Base-by-base conservation (phyloP, 169 alveolate species). In the Plasmodium vivax region DNA sequence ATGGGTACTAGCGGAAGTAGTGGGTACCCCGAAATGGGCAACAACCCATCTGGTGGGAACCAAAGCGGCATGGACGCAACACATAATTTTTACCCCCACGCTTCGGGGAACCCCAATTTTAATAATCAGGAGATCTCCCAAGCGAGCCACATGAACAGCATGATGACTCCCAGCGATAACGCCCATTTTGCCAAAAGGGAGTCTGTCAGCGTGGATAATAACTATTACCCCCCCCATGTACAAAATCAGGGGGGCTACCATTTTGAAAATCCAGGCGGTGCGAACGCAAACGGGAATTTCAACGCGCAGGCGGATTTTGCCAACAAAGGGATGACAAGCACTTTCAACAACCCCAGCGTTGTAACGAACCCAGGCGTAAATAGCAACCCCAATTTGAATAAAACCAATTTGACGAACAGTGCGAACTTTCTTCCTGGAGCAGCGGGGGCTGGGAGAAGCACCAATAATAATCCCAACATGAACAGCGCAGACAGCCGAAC, bases 181-280 rank as follows among this genome's bases (percentile, higher is more conserved):
- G 83, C 47, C 2, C 30, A 84, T 84, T 84, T 56, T 74, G 41
- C 47, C 72, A 87, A 87, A 51, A 87, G 93, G 73, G 93, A 87
- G 81, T 75, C 27, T 32, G 27, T 34, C 12, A 87, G 36, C 68
- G 82, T 36, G 47, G 82, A 77, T 77, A 87, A 87, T 56, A 87
- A 87, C 19, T 14, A 68, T 84, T 38, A 14, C 16, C 32, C 68
- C 68, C 32, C n/a, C 34, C 12, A 5, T 12, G 8, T 32, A 3
- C 38, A 68, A 43, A 34, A 83, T 0, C 47, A 71, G 72, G 54
- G 36, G 27, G 54, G 38, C 30, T 34, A 45, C 79, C 27, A 47
- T 75, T 79, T 54, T 75, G 85, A 77, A 19, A 58, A 47, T 51
- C 2, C 58, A 36, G 27, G 54, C 30, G 75, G 32, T 23, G 56